Conservation (phyloP, 208 protist genomes). For the Leishmania martiniquensis region DNA sequence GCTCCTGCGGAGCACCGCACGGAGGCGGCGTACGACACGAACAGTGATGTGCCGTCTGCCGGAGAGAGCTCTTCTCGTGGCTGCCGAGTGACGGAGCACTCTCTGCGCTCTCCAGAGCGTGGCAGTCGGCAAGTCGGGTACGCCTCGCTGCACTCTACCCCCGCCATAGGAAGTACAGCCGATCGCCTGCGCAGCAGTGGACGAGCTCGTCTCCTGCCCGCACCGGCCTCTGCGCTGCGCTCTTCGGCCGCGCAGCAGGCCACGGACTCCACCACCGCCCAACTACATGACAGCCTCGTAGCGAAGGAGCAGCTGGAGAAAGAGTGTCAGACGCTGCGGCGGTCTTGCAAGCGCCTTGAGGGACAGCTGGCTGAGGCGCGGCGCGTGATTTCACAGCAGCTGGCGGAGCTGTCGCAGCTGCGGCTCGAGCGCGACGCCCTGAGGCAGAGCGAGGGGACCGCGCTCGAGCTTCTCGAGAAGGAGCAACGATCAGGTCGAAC, state of each 20-base stretch:
- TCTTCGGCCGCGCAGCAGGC: constrained; percentile 12
- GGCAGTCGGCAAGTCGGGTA: constrained; percentile 6
- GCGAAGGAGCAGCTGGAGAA: constrained; percentile 57
- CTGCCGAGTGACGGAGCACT: not conserved
- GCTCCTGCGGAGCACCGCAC: not conserved
- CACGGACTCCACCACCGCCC: constrained; percentile 25
- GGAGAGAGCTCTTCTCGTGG: constrained; percentile 1
- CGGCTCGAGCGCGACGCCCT: constrained; percentile 47
- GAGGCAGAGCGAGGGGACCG: constrained; percentile 38
- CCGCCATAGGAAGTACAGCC: not conserved
- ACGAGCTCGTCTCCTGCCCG: not conserved
- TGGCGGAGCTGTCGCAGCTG: constrained; percentile 59
- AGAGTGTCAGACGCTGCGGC: constrained; percentile 66
- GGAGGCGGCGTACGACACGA: not conserved
- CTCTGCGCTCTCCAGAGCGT: constrained; percentile 6
- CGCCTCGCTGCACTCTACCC: constrained; percentile 18
- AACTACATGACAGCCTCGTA: constrained; percentile 68
- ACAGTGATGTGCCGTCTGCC: not conserved
- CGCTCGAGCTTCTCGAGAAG: constrained; percentile 59
- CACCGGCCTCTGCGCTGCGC: constrained; percentile 12
- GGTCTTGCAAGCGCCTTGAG: constrained; percentile 33
- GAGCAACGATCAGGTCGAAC: constrained; percentile 39
- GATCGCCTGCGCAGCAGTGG: not conserved
- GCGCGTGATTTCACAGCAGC: constrained; percentile 74
- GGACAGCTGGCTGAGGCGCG: constrained; percentile 62